Evolutionary conservation across 139 green algal species (phyloP), one percentile per base, ranked within the genome.

Genomic region (Eudorina sp.): DNA sequence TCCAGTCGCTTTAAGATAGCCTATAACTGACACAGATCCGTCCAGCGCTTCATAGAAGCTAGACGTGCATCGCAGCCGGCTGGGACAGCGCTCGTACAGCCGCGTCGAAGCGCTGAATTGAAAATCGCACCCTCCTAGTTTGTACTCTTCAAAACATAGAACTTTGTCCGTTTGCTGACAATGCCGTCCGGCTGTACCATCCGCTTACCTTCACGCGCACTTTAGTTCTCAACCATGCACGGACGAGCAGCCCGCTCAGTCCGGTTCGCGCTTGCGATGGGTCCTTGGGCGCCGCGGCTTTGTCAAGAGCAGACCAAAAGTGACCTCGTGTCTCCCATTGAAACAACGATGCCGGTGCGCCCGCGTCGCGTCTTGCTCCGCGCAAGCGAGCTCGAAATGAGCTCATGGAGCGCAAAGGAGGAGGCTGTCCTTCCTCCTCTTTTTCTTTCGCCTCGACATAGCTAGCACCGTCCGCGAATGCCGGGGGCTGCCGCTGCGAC

Each of bases 241-340:
- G 62, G 2, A 34, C 62, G 31, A 72, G 62, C 62, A 72, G 11
- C 62, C 62, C 66, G 31, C 66, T 6, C 31, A 75, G 14, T 18
- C 66, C 62, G 21, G 66, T 38, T 3, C 70, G 70, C 27, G 70
- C 40, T 34, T 81, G 43, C 27, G 46, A 81, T 16, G 73, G 27
- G 46, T 72, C 38, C 38, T 23, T 5, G 1, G 53, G 53, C 23
- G 38, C 53, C 25, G 53, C 14, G 4, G 53, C 53, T 64, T 84
- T 84, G 9, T 84, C 77, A 21, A 84, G 34, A 13, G 36, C 77
- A 0, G 77, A 64, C 79, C 79, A 86, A 53, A 86, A 86, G 31
- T 86, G 79, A 25, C 55, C 60, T 21, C 79, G 79, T 5, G 60
- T 77, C 45, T 86, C 79, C 79, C 79, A 76, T 27, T 48, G 60